phyloP scores from a whole-genome alignment of 768 basidiomycete species.

The Heimioporus sp. region DNA sequence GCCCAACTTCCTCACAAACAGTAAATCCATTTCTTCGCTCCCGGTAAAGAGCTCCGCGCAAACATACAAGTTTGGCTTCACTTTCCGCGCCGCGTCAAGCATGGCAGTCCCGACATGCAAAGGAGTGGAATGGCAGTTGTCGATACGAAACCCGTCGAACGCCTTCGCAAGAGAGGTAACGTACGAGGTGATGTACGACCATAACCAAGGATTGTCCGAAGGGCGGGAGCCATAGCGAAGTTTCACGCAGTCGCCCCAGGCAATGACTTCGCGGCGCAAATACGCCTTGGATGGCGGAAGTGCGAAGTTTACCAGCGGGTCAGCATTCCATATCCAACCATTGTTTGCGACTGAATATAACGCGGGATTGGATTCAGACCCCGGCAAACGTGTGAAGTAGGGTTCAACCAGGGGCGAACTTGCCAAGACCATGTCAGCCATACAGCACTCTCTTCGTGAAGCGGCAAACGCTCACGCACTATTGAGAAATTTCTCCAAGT shows the following conservation, averaged over 20 bases:
- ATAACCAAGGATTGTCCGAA: slow-evolving; percentile 88
- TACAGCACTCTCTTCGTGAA: not conserved
- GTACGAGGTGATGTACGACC: slow-evolving; percentile 87
- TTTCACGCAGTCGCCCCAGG: slow-evolving; percentile 98
- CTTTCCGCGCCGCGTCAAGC: slow-evolving; percentile 86
- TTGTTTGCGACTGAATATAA: slow-evolving; percentile 91
- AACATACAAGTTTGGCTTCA: slow-evolving; percentile 91
- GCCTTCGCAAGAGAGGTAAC: slow-evolving; percentile 73
- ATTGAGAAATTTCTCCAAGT: slow-evolving; percentile 71
- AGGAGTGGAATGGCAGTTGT: slow-evolving; percentile 98
- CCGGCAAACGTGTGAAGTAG: slow-evolving; percentile 86
- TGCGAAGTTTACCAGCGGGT: slow-evolving; percentile 94
- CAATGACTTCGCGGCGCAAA: slow-evolving; percentile 93
- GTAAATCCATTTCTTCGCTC: slow-evolving; percentile 86
- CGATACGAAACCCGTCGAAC: slow-evolving; percentile 96
- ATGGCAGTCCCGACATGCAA: slow-evolving; percentile 93
- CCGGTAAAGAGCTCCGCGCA: slow-evolving; percentile 98
- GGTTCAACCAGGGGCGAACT: slow-evolving; percentile 85
- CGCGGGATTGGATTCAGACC: slow-evolving; percentile 48
- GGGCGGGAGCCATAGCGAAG: slow-evolving; percentile 86
- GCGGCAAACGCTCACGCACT: slow-evolving; percentile 47
- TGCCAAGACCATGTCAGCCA: slow-evolving; percentile 8
- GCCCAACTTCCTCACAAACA: slow-evolving; percentile 90
- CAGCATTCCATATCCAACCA: slow-evolving; percentile 98
- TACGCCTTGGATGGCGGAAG: slow-evolving; percentile 91